Percentiles rank a stretch among this genome's conserved stretches.
phyloP scores from a whole-genome alignment of 1,284 basidiomycete species.

The Irpex lacteus region DNA sequence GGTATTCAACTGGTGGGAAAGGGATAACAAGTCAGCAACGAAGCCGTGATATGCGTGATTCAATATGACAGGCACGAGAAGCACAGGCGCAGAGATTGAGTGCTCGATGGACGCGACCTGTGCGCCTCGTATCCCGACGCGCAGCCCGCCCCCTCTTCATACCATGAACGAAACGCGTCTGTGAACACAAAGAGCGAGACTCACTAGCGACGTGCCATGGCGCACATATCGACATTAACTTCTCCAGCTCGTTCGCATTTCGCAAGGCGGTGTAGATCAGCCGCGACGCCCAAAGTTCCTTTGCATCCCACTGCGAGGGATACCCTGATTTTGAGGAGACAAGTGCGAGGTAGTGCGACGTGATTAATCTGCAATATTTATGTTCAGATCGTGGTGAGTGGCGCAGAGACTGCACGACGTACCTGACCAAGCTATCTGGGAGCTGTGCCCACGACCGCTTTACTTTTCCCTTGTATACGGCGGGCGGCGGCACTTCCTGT shows the following conservation, averaged over 20 bases:
- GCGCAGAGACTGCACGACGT: conserved; percentile 28
- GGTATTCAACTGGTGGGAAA: conserved; percentile 44
- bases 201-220: conserved; percentile 45
- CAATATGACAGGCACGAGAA: conserved; percentile 15
- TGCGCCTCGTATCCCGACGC: conserved; percentile 5
- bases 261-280: conserved; percentile 53
- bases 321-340: conserved; percentile 40
- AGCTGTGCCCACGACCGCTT: conserved; percentile 69
- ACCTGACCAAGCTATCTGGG: conserved; percentile 69
- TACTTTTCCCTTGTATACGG: conserved; percentile 61
- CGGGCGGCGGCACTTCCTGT: conserved; percentile 12
- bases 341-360: conserved; percentile 57
- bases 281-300: conserved; percentile 54
- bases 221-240: conserved; percentile 51
- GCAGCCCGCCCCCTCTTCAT: not conserved
- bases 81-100: conserved; percentile 12
- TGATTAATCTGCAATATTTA: conserved; percentile 49
- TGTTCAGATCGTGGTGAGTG: conserved; percentile 24
- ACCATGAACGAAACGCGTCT: not conserved
- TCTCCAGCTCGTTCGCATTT: conserved; percentile 57
- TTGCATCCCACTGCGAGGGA: conserved; percentile 57
- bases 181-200: conserved; percentile 22
- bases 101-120: conserved; percentile 6
- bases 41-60: conserved; percentile 11
- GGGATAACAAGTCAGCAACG: conserved; percentile 14